Evolutionary conservation across 1,284 basidiomycete species (phyloP).

Genomic region (Apiotrichum veenhuisii): DNA sequence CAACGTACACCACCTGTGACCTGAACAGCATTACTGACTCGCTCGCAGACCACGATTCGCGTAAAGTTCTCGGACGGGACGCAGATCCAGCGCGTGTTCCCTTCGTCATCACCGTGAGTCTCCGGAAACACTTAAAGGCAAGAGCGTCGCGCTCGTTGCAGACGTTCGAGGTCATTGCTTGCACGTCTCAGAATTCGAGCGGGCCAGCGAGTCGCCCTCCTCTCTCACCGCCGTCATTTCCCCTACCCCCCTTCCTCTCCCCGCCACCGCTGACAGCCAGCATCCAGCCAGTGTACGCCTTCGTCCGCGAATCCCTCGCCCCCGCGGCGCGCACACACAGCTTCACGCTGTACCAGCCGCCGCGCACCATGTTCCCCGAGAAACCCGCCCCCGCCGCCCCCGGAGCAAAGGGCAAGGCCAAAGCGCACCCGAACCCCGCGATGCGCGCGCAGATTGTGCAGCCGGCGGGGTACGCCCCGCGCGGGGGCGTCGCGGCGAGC

Average conservation of each 20-base stretch:
- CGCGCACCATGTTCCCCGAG: conserved; percentile 44
- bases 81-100: conserved; percentile 44
- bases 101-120: conserved; percentile 41
- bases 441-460: conserved; percentile 31
- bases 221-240: not conserved
- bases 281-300: conserved; percentile 48
- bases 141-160: too few relatives aligned
- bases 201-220: not conserved
- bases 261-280: conserved; percentile 28
- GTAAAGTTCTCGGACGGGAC: conserved; percentile 48
- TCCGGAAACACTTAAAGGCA: too few relatives aligned
- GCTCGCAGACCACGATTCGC: conserved; percentile 46
- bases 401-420: conserved; percentile 8
- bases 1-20: too few relatives aligned
- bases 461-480: conserved; percentile 36
- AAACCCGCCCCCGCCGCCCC: conserved; percentile 22
- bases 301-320: conserved; percentile 39
- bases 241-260: too few relatives aligned
- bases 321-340: conserved; percentile 25
- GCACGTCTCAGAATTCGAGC: too few relatives aligned
- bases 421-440: conserved; percentile 19
- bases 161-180: too few relatives aligned
- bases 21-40: not conserved
- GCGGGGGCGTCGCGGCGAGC: conserved; percentile 23
- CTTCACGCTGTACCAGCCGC: conserved; percentile 50